Evolutionary conservation across 768 basidiomycete genomes (phyloP), one percentile per base, ranked within the genome.

Genomic region (Erythrobasidium yunnanense): DNA sequence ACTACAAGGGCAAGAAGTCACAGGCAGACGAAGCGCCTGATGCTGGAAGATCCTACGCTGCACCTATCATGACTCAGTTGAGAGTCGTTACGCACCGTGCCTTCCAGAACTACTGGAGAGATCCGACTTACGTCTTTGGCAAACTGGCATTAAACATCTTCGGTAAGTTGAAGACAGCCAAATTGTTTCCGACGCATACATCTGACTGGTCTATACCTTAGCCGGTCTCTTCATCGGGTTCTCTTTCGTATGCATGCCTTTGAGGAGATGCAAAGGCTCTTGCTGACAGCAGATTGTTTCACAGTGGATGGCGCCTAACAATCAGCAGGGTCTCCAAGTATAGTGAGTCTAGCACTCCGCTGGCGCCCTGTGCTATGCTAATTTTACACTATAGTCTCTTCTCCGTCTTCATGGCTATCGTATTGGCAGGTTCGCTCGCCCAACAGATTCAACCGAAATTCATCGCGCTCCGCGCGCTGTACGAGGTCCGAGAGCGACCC

Each of bases 381-480:
- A 58, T 29, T 25, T 58, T 15, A 20, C 29, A n/a, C 17, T 66
- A 66, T 54, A 52, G 55, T 13, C 65, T 73, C 13, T 73, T 73
- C 55, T 67, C 69, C 29, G 45, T 51, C 52, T 70, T 70, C 70
- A 62, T 69, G 65, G 27, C 52, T 13, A 23, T 70, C 15, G 52
- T 63, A 35, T 20, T 65, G 17, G 11, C 34, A 27, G 46, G 81
- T 0, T 81, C 83, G 0, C 76, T 85, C 22, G 79, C 82, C 8
- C 83, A 84, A 70, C 84, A 86, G 71, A 78, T 86, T 0, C 84
- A 84, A 72, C 80, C 82, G 18, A 78, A 81, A 35, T 86, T 82
- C 77, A 78, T 86, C 66, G 75, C 77, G 32, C 79, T 82, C 56
- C 82, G 85, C n/a, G 76, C 73, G 1, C 77, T 86, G 29, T 86